A percentile compares a stretch with the other conserved stretches of the same genome.
These are phyloP conservation scores for Actinomucor elegans DNA, from an alignment of 371 early-diverging fungal species.

Conservation along the genomic window DNA sequence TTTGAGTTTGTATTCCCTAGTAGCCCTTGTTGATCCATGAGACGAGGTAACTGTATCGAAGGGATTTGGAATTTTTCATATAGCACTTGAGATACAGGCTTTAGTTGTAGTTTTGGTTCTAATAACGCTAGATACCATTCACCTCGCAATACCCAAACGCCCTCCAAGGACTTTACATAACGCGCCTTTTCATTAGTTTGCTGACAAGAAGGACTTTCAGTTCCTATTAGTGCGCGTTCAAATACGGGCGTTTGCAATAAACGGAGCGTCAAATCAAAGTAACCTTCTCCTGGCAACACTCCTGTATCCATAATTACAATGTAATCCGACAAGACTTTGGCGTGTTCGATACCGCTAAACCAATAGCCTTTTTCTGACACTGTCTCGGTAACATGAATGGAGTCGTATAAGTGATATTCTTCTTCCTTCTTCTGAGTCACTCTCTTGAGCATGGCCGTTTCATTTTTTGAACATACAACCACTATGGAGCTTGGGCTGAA, in stretches of 20 bases:
- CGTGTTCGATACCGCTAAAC: not conserved
- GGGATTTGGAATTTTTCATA: not conserved
- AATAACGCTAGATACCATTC: slow-evolving; percentile 24
- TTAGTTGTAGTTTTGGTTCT: not conserved
- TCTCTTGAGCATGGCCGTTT: not conserved
- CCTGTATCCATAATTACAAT: not conserved
- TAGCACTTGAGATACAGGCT: not conserved
- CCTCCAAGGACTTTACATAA: slow-evolving; percentile 20
- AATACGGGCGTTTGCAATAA: slow-evolving; percentile 28
- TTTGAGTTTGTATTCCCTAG: not conserved
- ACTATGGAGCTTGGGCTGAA: not conserved
- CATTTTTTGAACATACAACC: slow-evolving; percentile 5
- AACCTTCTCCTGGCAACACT: slow-evolving; percentile 1
- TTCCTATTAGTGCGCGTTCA: slow-evolving; percentile 5
- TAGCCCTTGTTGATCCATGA: not conserved
- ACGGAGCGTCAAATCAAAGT: slow-evolving; percentile 15
- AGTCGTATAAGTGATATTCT: not conserved
- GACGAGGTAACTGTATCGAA: not conserved
- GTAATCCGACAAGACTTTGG: not conserved
- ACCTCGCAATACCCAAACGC: slow-evolving; percentile 31
- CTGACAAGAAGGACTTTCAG: not conserved
- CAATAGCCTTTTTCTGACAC: not conserved
- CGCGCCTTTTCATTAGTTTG: slow-evolving; percentile 1
- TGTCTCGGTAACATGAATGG: not conserved
- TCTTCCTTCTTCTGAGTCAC: not conserved